A percentile compares a stretch with the other conserved stretches of the same genome.
phyloP scores from a whole-genome alignment of 768 basidiomycete genomes.

The Pleurotus sapidus region DNA sequence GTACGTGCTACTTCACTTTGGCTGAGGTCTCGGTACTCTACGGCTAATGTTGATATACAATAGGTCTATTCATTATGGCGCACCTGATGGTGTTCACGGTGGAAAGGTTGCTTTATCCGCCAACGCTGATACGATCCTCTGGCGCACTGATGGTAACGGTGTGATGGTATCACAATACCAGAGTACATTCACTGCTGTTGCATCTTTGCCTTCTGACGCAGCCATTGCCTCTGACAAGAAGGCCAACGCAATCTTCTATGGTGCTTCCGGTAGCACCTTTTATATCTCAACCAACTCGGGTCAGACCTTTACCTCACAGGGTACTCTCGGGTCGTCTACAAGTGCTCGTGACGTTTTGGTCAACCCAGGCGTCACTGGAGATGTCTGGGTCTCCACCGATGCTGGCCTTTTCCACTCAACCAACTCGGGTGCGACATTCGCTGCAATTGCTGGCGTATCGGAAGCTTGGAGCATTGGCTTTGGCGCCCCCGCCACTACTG shows the following conservation, averaged over 20 bases:
- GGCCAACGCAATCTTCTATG: slow-evolving; percentile 57
- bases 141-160: slow-evolving; percentile 47
- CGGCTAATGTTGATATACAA: neutral
- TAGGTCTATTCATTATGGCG: slow-evolving; percentile 53
- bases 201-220: slow-evolving; percentile 48
- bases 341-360: slow-evolving; percentile 50
- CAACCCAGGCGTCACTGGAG: slow-evolving; percentile 50
- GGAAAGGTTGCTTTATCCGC: slow-evolving; percentile 35
- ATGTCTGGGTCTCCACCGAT: slow-evolving; percentile 65
- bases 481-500: slow-evolving; percentile 45
- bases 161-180: slow-evolving; percentile 52
- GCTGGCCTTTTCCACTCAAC: slow-evolving; percentile 56
- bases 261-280: slow-evolving; percentile 50
- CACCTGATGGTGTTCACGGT: slow-evolving; percentile 44
- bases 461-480: slow-evolving; percentile 59
- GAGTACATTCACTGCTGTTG: slow-evolving; percentile 44
- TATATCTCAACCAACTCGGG: slow-evolving; percentile 58
- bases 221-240: slow-evolving; percentile 64
- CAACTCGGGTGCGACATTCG: slow-evolving; percentile 46
- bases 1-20: slow-evolving; percentile 20
- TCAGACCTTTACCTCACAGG: slow-evolving; percentile 42
- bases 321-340: slow-evolving; percentile 44
- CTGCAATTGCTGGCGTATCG: slow-evolving; percentile 40
- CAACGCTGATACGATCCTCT: slow-evolving; percentile 54
- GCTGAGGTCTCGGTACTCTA: neutral